Evolutionary conservation across 305 asterid genomes (phyloP).

Genomic region (Coffea humblotiana): DNA sequence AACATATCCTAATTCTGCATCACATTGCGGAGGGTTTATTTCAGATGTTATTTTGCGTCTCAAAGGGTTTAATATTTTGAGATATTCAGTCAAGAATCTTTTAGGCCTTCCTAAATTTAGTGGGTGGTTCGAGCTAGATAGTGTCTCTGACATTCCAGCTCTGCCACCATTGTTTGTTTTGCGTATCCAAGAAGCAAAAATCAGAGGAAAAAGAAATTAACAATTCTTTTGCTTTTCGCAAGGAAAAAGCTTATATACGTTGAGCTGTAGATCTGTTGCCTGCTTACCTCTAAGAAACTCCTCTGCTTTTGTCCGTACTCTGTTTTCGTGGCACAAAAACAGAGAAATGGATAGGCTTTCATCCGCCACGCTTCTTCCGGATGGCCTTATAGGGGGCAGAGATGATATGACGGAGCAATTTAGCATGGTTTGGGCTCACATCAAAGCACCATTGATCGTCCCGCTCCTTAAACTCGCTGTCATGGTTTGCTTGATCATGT

Average conservation of each 20-base stretch:
- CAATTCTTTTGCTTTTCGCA: conserved; percentile 45
- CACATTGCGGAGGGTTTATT: not conserved
- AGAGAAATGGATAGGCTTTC: conserved; percentile 33
- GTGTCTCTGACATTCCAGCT: conserved; percentile 57
- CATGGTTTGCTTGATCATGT: conserved; percentile 37
- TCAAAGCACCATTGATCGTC: conserved; percentile 38
- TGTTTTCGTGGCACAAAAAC: not conserved
- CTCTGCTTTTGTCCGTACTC: conserved; percentile 20
- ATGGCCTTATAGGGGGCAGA: conserved; percentile 20
- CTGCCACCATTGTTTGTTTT: conserved; percentile 35
- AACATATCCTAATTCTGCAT: not conserved
- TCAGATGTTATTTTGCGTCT: not conserved
- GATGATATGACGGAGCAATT: conserved; percentile 32
- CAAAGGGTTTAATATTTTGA: not conserved
- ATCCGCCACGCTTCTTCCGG: conserved; percentile 24
- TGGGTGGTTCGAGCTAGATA: conserved; percentile 17
- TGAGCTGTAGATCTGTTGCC: not conserved
- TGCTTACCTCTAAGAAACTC: conserved; percentile 7
- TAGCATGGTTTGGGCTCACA: conserved; percentile 33
- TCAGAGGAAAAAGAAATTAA: conserved; percentile 10
- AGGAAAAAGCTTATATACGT: conserved; percentile 4
- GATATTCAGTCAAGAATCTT: conserved; percentile 1
- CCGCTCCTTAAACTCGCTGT: conserved; percentile 35
- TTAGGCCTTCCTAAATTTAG: conserved; percentile 6
- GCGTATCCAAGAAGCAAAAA: conserved; percentile 57